Base-by-base conservation (phyloP, 768 basidiomycete genomes). In the Agaricus sinodeliciosus region DNA sequence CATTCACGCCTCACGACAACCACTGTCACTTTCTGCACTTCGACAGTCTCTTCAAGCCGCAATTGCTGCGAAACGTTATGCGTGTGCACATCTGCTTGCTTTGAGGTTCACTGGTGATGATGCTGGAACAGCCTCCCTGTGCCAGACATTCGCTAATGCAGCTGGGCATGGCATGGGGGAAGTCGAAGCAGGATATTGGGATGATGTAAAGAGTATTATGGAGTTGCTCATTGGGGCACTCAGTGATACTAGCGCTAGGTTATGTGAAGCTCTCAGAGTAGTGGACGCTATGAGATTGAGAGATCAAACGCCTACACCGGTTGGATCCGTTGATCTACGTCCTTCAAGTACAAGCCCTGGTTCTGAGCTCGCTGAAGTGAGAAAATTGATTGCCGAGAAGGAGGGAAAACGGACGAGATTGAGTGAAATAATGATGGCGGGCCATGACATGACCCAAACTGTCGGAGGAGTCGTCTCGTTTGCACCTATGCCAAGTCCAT, bases 171-270 rank as follows among this genome's bases (percentile, higher is more conserved):
- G 19, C 2, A 26, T n/a, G 6, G 13, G 12, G 35, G 50, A 58
- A 40, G 86, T 84, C 31, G 86, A 88, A 57, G 83, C 84, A 47
- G 72, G 75, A 4, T 93, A 93, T 59, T 93, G 90, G 90, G 90
- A 91, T 59, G 84, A 91, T 59, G 88, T 88, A 26, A 77, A 85
- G 12, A 80, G 83, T 25, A 80, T 93, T 45, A 84, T 90, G 74
- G 73, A 72, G 11, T 64, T 92, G 11, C 65, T 92, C 55, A 85
- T 84, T 7, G 81, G 74, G 37, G 76, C 87, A 8, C 72, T 92
- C 31, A 72, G 73, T 2, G 88, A 90, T 57, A 78, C 85, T 2
- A 75, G 83, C 1, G 70, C 80, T 7, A 69, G 83, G 25, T 72
- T 93, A 4, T 65, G 73, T 0, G 82, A 82, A 34, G 85, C 82